These are phyloP conservation scores for Flaveria trinervia DNA, from an alignment of 129 eudicot genomes.

Conservation along the genomic window DNA sequence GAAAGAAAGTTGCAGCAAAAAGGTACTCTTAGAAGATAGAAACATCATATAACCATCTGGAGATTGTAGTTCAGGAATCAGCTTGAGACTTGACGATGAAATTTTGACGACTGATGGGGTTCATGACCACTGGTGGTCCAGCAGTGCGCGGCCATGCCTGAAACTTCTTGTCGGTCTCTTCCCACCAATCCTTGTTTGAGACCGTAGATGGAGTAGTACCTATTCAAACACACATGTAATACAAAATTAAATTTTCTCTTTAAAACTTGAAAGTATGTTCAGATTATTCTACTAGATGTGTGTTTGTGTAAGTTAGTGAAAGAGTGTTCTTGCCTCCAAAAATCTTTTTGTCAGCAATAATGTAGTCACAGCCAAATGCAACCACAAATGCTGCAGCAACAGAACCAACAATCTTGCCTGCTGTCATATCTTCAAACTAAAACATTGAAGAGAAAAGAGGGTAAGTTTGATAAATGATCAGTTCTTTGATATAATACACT, in stretches of 20 bases:
- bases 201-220: constrained; percentile 83
- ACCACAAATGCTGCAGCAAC: constrained; percentile 52
- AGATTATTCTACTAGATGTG: neutral
- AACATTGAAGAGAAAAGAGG: neutral
- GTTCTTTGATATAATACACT: too few species aligned
- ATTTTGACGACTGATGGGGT: constrained; percentile 91
- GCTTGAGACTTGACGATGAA: constrained; percentile 62
- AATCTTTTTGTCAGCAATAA: constrained; percentile 70
- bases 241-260: neutral
- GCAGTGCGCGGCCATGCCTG: constrained; percentile 99
- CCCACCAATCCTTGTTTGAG: constrained; percentile 73
- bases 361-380: constrained; percentile 52
- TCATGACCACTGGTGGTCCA: constrained; percentile 95
- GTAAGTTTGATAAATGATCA: neutral
- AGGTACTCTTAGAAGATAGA: constrained; percentile 1
- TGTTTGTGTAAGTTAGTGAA: neutral
- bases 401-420: constrained; percentile 50
- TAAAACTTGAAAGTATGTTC: neutral
- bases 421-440: constrained; percentile 49
- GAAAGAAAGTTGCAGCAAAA: constrained; percentile 15
- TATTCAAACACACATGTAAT: constrained; percentile 23
- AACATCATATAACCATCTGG: neutral
- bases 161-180: constrained; percentile 83
- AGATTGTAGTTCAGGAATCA: constrained; percentile 36
- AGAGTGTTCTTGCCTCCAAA: constrained; percentile 64